Conservation (phyloP, 768 basidiomycete genomes). For the Kwoniella dendrophila region DNA sequence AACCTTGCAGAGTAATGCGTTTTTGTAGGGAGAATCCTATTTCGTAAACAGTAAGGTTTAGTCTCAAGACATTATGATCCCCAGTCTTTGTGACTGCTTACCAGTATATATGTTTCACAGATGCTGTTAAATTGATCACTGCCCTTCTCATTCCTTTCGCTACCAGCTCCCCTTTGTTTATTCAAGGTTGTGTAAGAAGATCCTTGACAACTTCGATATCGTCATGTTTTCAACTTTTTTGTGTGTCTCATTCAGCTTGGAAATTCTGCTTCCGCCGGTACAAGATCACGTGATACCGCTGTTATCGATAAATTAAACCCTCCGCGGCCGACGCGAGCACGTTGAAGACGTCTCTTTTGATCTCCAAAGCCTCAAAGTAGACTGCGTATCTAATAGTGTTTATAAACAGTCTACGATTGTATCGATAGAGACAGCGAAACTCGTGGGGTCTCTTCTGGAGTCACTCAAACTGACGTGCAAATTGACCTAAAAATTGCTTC, state of each 20-base stretch:
- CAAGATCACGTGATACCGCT: slow-evolving; percentile 10
- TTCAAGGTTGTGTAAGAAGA: neutral
- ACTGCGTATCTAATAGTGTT: neutral
- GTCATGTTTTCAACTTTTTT: neutral
- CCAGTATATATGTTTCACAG: neutral
- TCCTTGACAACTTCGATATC: neutral
- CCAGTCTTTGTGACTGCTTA: neutral
- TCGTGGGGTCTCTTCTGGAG: no score
- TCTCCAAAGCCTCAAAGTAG: neutral
- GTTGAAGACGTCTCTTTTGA: neutral
- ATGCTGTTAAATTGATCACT: neutral
- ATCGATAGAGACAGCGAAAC: no score
- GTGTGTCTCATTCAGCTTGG: neutral
- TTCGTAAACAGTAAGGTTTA: neutral
- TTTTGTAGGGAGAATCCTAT: neutral
- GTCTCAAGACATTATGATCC: neutral
- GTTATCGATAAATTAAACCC: neutral
- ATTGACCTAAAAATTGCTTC: no score
- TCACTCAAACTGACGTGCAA: no score
- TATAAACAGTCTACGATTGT: no score
- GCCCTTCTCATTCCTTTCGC: slow-evolving; percentile 4
- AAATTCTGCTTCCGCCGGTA: slow-evolving; percentile 23
- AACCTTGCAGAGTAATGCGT: neutral
- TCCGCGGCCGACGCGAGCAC: neutral
- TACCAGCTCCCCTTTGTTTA: neutral